phyloP scores from a whole-genome alignment of 176 grass and related monocot species.

The Pontederia crassipes region DNA sequence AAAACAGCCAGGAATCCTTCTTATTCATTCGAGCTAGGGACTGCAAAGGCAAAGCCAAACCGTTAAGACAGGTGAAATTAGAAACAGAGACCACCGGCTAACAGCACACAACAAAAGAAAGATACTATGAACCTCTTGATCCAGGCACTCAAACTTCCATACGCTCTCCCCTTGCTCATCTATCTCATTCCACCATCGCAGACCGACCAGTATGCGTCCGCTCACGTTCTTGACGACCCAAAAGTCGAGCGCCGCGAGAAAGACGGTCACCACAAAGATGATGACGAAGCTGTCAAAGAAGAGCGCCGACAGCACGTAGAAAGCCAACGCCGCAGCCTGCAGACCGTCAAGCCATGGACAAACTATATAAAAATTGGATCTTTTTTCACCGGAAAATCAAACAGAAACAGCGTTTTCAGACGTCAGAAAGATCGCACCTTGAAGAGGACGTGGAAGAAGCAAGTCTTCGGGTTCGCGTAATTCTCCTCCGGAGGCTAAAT shows the following conservation, averaged over 20 bases:
- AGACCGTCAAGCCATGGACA: background rate
- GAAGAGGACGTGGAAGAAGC: slow-evolving; percentile 91
- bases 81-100: background rate
- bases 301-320: slow-evolving; percentile 77
- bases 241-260: slow-evolving; percentile 87
- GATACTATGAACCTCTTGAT: slow-evolving; percentile 55
- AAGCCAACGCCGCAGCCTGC: slow-evolving; percentile 55
- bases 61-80: background rate
- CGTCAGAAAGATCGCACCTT: slow-evolving; percentile 37
- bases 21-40: slow-evolving; percentile 91
- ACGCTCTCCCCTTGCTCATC: slow-evolving; percentile 71
- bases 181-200: slow-evolving; percentile 99
- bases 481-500: slow-evolving; percentile 60
- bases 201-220: slow-evolving; percentile 71
- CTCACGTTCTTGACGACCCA: slow-evolving; percentile 98
- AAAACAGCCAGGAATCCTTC: slow-evolving; percentile 94
- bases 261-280: slow-evolving; percentile 86
- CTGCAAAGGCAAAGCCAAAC: slow-evolving; percentile 26
- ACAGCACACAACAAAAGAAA: background rate
- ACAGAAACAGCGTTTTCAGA: background rate
- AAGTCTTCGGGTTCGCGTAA: slow-evolving; percentile 79
- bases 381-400: background rate
- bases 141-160: slow-evolving; percentile 90
- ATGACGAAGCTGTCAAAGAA: slow-evolving; percentile 92
- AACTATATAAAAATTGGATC: background rate